phyloP scores from a whole-genome alignment of 345 rosid genomes.

The Turritis glabra region DNA sequence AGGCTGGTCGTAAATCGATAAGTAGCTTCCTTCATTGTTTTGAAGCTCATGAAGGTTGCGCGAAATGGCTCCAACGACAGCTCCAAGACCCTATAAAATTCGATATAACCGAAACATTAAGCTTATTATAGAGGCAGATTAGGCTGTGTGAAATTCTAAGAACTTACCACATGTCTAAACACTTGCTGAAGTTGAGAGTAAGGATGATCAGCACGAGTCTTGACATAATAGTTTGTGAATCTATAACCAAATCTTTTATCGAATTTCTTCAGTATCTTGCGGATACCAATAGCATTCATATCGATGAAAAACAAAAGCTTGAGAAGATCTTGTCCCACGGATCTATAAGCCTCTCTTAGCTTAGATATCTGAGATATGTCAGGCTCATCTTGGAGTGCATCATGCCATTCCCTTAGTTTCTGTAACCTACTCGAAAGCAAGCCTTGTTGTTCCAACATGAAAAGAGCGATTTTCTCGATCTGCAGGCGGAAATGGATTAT shows the following conservation, averaged over 20 bases:
- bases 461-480: constrained; percentile 90
- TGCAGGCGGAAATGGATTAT: constrained; percentile 30
- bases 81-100: constrained; percentile 79
- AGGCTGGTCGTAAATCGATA: constrained; percentile 89
- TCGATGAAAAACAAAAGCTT: constrained; percentile 81
- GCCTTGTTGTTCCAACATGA: constrained; percentile 96
- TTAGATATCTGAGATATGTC: constrained; percentile 59
- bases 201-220: constrained; percentile 96
- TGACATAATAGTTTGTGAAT: constrained; percentile 89
- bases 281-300: constrained; percentile 82
- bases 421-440: constrained; percentile 76
- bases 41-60: constrained; percentile 97
- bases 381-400: constrained; percentile 60
- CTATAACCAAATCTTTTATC: constrained; percentile 90
- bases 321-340: constrained; percentile 75
- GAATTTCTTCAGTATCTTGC: constrained; percentile 90
- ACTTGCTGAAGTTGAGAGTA: constrained; percentile 97
- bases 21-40: constrained; percentile 86
- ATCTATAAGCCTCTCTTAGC: constrained; percentile 74
- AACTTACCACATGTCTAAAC: constrained; percentile 91
- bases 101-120: not conserved
- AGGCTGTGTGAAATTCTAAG: not conserved
- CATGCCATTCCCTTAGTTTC: constrained; percentile 69
- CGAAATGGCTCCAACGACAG: constrained; percentile 95
- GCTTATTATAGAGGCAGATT: not conserved